Conservation (phyloP, 73 alveolate species). For the Tetrahymena borealis region DNA sequence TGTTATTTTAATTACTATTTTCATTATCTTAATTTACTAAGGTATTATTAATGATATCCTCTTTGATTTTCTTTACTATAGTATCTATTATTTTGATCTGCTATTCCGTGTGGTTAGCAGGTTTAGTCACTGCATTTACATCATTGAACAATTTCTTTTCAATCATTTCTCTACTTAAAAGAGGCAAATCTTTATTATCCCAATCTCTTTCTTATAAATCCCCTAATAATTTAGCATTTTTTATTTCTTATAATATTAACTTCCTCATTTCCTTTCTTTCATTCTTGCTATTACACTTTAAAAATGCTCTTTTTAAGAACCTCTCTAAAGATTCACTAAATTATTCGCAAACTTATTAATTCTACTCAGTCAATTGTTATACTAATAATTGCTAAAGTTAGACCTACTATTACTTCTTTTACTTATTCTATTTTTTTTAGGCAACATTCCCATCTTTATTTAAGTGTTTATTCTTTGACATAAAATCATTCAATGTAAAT, state of each 20-base stretch:
- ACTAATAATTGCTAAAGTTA: background rate
- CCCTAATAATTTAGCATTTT: background rate
- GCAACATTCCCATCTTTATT: background rate
- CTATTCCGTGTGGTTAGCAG: background rate
- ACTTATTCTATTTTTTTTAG: background rate
- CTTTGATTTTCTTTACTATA: background rate
- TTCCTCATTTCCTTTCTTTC: background rate
- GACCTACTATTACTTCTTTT: background rate
- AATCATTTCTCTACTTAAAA: background rate
- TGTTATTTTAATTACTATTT: no score
- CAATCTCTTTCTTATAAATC: background rate
- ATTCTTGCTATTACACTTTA: background rate
- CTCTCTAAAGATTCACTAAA: background rate
- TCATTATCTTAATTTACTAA: background rate
- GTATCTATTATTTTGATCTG: background rate
- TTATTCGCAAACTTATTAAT: background rate
- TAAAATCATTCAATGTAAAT: background rate
- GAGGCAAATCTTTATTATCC: background rate
- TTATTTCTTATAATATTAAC: background rate
- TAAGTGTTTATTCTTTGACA: background rate
- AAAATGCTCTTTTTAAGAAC: background rate
- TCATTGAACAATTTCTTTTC: background rate
- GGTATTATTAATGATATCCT: background rate
- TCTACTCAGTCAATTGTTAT: background rate
- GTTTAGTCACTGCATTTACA: background rate